These are phyloP conservation scores for Purpureocillium lavendulum DNA, from an alignment of 2,329 filamentous ascomycete genomes.

Conservation along the genomic window DNA sequence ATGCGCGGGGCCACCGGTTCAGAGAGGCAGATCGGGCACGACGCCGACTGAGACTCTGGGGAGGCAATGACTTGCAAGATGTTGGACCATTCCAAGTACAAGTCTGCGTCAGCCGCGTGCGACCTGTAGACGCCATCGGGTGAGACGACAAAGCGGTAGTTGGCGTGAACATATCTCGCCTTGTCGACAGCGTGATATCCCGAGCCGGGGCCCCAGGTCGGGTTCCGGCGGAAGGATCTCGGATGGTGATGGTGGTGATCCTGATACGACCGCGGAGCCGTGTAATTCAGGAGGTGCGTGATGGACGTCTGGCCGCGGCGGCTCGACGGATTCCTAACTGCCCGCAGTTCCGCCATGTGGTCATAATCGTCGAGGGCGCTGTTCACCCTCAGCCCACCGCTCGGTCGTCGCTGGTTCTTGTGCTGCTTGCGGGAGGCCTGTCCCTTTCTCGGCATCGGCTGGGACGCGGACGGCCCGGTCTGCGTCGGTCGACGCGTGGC, in stretches of 20 bases:
- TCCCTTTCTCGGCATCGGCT: slow-evolving; percentile 56
- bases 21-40: slow-evolving; percentile 91
- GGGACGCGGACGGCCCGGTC: slow-evolving; percentile 20
- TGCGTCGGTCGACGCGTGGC: slow-evolving; percentile 38
- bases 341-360: slow-evolving; percentile 70
- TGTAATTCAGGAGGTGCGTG: slow-evolving; percentile 91
- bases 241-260: slow-evolving; percentile 36
- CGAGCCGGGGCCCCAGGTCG: slow-evolving; percentile 77
- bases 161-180: slow-evolving; percentile 83
- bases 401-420: slow-evolving; percentile 68
- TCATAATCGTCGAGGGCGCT: slow-evolving; percentile 64
- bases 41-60: slow-evolving; percentile 75
- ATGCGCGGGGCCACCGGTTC: slow-evolving; percentile 90
- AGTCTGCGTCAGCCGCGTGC: slow-evolving; percentile 79
- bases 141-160: slow-evolving; percentile 93
- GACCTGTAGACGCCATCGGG: slow-evolving; percentile 70
- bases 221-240: slow-evolving; percentile 58
- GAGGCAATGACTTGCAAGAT: slow-evolving; percentile 90
- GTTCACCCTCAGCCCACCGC: slow-evolving; percentile 27
- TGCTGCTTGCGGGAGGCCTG: slow-evolving; percentile 76
- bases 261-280: slow-evolving; percentile 63
- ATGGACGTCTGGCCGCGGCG: slow-evolving; percentile 94
- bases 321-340: slow-evolving; percentile 48
- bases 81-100: slow-evolving; percentile 82
- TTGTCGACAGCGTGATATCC: slow-evolving; percentile 89